A percentile compares a stretch with the other conserved stretches of the same genome.
Evolutionary conservation across 306 rosid species (phyloP).

Genomic region (Ceratonia siliqua): DNA sequence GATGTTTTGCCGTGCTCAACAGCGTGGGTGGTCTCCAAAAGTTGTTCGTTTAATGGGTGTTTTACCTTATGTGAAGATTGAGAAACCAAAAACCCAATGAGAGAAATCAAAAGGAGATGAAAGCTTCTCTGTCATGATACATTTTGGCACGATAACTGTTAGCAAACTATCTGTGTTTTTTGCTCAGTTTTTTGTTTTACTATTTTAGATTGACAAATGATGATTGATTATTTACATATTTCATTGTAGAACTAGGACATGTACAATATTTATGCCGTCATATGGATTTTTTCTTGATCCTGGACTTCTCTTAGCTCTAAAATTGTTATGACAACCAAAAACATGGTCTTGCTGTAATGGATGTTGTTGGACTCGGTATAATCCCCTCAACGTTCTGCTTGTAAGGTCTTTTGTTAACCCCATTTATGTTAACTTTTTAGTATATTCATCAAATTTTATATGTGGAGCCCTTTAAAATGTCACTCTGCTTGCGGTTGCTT

Average conservation of each 20-base stretch:
- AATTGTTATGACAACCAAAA: slow-evolving; percentile 31
- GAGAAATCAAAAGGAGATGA: slow-evolving; percentile 33
- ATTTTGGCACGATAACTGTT: slow-evolving; percentile 27
- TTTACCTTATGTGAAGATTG: slow-evolving; percentile 76
- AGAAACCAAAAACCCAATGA: slow-evolving; percentile 72
- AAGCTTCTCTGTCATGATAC: slow-evolving; percentile 34
- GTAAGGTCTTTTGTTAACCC: slow-evolving; percentile 26
- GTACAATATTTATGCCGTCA: slow-evolving; percentile 46
- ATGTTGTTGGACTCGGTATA: slow-evolving; percentile 25
- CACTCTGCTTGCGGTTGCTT: slow-evolving; percentile 24
- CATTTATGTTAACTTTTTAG: slow-evolving; percentile 20
- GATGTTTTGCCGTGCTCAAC: slow-evolving; percentile 93
- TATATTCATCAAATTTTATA: slow-evolving; percentile 14
- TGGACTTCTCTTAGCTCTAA: slow-evolving; percentile 19
- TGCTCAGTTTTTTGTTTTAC: slow-evolving; percentile 11
- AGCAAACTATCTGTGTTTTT: slow-evolving; percentile 24
- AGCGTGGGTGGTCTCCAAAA: slow-evolving; percentile 71
- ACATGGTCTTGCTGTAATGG: slow-evolving; percentile 30
- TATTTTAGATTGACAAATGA: slow-evolving; percentile 40
- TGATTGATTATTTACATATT: slow-evolving; percentile 32
- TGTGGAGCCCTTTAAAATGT: slow-evolving; percentile 18
- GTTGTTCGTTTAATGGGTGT: slow-evolving; percentile 59
- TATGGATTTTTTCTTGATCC: slow-evolving; percentile 33
- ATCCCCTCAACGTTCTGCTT: slow-evolving; percentile 19
- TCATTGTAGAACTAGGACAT: slow-evolving; percentile 47